These are phyloP conservation scores for Chenopodium quinoa DNA, from an alignment of 148 eudicot genomes.

Conservation along the genomic window DNA sequence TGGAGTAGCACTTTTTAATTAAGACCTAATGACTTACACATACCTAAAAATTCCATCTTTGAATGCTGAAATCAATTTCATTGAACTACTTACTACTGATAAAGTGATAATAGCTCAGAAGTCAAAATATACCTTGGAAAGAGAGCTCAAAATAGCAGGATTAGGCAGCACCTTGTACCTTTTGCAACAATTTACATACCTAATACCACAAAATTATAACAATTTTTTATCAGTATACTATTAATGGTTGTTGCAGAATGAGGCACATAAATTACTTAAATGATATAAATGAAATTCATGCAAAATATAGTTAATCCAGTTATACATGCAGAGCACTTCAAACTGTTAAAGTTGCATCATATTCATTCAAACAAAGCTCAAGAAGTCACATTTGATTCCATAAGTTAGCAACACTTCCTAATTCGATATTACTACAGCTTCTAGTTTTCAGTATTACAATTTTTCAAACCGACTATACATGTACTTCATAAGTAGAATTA, in stretches of 20 bases:
- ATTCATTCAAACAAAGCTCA: neutral
- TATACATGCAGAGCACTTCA: neutral
- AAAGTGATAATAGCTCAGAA: neutral
- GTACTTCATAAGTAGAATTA: too few species aligned
- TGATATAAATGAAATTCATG: too few species aligned
- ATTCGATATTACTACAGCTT: neutral
- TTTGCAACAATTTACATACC: slow-evolving; percentile 52
- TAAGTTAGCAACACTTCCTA: neutral
- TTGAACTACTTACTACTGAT: neutral
- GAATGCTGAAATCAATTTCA: neutral
- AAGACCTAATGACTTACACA: neutral
- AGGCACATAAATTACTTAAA: too few species aligned
- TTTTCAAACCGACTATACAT: neutral
- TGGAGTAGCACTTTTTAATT: too few species aligned
- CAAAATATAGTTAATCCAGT: too few species aligned
- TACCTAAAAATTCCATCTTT: neutral
- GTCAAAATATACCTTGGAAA: slow-evolving; percentile 41
- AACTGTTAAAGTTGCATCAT: neutral
- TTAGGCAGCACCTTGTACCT: slow-evolving; percentile 46
- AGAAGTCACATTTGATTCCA: neutral
- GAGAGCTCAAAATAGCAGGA: slow-evolving; percentile 38
- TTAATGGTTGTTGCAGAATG: neutral
- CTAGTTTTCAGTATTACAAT: neutral
- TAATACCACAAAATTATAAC: slow-evolving; percentile 19
- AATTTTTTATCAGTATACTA: neutral